Base-by-base conservation (phyloP, 352 stramenopile species). In the Pythium phragmiticola region DNA sequence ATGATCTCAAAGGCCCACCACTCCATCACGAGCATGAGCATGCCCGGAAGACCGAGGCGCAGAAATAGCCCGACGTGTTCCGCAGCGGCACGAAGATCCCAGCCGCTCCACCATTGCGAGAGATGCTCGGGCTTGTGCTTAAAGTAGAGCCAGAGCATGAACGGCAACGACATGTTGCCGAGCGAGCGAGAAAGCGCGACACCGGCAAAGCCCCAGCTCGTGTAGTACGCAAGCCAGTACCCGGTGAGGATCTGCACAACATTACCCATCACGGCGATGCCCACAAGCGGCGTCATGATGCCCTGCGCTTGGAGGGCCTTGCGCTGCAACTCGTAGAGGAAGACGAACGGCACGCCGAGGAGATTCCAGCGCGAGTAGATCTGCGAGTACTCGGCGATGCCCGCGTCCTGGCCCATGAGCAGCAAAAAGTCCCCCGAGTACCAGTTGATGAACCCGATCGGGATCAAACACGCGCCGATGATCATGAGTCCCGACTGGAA, bases 1-100 rank as follows among this genome's bases (percentile, higher is more conserved):
- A 95, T 69, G 30, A 83, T 66, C 66, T 92, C 86, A 59, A 88
- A 94, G 8, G 87, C 83, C 69, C 73, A 86, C 85, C 82, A 94
- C 57, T 89, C 78, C 62, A 94, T 84, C 37, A 75, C 74, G 34
- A 94, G 63, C 74, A 93, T 87, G 13, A 90, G 53, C 61, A 85
- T 74, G 3, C 77, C 76, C 3, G 87, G 85, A 0, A 90, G 34
- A 0, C 87, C 87, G 4, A 96, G 69, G 0, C 69, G 68, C 1
- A 94, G 57, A 65, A 94, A 96, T 3, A 90, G 62, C 0, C 62
- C 53, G 9, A 92, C 74, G 56, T 90, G 77, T 26, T 66, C 41
- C 17, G 74, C 26, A 2, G 80, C 84, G 17, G 78, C 71, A 7
- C 65, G 72, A 11, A 87, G 47, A 41, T 91, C 55, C 77, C 89